phyloP scores from a whole-genome alignment of 768 basidiomycete species.

The Suillus decipiens region DNA sequence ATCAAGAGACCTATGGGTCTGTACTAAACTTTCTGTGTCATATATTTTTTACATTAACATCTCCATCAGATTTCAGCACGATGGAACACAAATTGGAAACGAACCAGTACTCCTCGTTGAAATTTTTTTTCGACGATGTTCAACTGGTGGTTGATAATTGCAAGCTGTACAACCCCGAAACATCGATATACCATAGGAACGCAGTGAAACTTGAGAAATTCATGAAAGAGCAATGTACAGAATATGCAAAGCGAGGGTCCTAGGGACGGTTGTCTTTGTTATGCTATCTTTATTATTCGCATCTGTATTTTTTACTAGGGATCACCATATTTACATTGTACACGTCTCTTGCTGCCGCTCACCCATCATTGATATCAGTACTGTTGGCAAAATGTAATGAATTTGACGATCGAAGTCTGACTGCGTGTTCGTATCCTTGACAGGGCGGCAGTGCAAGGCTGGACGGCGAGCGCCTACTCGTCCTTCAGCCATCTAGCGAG shows the following conservation, averaged over 20 bases:
- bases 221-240: constrained; percentile 54
- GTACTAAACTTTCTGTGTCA: constrained; percentile 26
- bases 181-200: constrained; percentile 77
- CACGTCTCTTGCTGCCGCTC: neutral
- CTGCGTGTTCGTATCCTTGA: too few relatives aligned
- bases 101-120: constrained; percentile 78
- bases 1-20: constrained; percentile 92
- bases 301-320: constrained; percentile 3
- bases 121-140: constrained; percentile 76
- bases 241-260: constrained; percentile 23
- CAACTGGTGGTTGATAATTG: constrained; percentile 90
- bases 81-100: constrained; percentile 90
- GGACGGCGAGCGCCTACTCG: too few relatives aligned
- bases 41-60: constrained; percentile 6
- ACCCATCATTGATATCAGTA: too few relatives aligned
- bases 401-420: too few relatives aligned
- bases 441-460: too few relatives aligned
- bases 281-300: constrained; percentile 10
- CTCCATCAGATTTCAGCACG: constrained; percentile 69
- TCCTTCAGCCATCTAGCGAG: too few relatives aligned
- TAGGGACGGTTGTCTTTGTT: constrained; percentile 8
- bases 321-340: neutral
- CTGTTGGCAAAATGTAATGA: too few relatives aligned
- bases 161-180: constrained; percentile 81
- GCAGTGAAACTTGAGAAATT: constrained; percentile 83